phyloP scores from a whole-genome alignment of 2,329 filamentous ascomycete species.

The Colletotrichum sp. region DNA sequence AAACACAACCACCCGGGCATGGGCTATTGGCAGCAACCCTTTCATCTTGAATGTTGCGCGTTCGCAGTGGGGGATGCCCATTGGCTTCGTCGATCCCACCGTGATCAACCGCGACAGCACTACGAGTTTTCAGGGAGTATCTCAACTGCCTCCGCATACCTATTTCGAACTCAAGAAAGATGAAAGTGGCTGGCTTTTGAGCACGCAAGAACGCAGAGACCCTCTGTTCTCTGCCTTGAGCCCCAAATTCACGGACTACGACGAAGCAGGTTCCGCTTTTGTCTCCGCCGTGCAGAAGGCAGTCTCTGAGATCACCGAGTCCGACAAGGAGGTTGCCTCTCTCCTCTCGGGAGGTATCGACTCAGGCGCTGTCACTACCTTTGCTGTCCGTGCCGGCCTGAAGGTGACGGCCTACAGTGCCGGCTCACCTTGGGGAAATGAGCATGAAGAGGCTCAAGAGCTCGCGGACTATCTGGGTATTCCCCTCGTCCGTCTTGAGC shows the following conservation, averaged over 20 bases:
- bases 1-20: background rate
- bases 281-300: background rate
- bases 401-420: background rate
- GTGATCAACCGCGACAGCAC: background rate
- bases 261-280: background rate
- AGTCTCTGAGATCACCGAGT: background rate
- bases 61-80: background rate
- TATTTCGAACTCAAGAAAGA: background rate
- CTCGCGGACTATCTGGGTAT: background rate
- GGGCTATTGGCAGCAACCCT: background rate
- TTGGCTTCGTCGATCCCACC: background rate
- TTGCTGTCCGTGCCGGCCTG: background rate
- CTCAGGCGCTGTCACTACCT: background rate
- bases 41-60: background rate
- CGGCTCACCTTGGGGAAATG: background rate
- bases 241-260: background rate
- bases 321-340: background rate
- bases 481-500: background rate
- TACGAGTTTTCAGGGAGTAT: background rate
- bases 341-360: background rate
- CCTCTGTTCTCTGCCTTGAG: background rate
- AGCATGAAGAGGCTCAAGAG: background rate
- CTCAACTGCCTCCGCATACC: background rate
- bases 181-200: background rate
- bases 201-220: background rate